Evolutionary conservation across 2,329 filamentous ascomycete genomes (phyloP).

Genomic region (Fusarium sp.): DNA sequence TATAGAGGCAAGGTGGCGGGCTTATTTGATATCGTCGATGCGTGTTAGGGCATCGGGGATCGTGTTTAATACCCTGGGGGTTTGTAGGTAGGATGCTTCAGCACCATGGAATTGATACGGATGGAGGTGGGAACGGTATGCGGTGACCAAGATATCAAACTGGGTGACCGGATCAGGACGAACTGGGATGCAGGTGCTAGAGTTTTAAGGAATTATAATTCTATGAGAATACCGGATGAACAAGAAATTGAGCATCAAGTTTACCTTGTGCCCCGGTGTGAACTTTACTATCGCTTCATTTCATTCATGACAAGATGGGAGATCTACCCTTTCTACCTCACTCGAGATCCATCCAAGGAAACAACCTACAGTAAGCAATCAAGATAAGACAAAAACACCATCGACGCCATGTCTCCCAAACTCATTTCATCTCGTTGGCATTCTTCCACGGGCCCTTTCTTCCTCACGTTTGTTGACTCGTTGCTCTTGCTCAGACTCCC

Average conservation of each 20-base stretch:
- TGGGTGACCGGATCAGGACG: neutral
- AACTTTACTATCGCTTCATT: constrained; percentile 1
- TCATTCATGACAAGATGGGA: constrained; percentile 18
- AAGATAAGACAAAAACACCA: constrained; percentile 34
- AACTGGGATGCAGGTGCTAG: constrained; percentile 3
- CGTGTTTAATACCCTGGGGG: constrained; percentile 31
- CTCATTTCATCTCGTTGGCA: neutral
- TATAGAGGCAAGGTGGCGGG: constrained; percentile 9
- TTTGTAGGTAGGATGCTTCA: neutral
- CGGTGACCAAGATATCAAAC: neutral
- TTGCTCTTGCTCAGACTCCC: constrained; percentile 33
- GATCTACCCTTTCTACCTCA: constrained; percentile 23
- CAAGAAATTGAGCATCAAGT: neutral
- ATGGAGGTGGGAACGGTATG: neutral
- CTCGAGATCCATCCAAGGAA: constrained; percentile 1
- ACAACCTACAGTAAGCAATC: neutral
- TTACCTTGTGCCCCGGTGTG: neutral
- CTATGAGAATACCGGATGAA: neutral
- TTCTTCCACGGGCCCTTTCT: constrained; percentile 3
- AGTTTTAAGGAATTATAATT: constrained; percentile 11
- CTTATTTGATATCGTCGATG: constrained; percentile 25
- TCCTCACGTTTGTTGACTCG: neutral
- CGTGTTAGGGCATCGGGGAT: constrained; percentile 20
- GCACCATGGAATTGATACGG: neutral
- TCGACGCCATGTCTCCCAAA: constrained; percentile 33